Conservation (phyloP, 83 land plant species). For the Larix sibirica region DNA sequence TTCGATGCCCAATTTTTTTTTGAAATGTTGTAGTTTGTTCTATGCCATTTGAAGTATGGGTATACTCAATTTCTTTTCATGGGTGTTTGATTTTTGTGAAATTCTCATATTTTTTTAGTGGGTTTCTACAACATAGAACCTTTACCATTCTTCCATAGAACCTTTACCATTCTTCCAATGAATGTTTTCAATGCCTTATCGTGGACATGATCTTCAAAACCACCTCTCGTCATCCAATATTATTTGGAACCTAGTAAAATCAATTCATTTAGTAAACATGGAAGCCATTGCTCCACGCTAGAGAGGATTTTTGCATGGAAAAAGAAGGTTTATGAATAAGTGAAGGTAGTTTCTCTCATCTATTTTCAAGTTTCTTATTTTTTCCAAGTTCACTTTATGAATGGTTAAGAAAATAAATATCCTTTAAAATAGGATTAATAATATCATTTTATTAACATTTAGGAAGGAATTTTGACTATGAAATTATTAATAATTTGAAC, state of each 20-base stretch:
- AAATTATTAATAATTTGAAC: no score
- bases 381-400: no score
- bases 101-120: slow-evolving; percentile 2
- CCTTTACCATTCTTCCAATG: slow-evolving; percentile 14
- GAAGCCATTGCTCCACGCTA: slow-evolving; percentile 70
- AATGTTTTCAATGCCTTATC: slow-evolving; percentile 59
- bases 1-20: no score
- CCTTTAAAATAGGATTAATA: no score
- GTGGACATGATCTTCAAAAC: slow-evolving; percentile 68
- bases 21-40: neutral
- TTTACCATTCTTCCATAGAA: slow-evolving; percentile 75
- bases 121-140: slow-evolving; percentile 40
- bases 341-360: slow-evolving; percentile 54
- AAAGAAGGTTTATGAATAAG: slow-evolving; percentile 84
- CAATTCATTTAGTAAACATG: slow-evolving; percentile 32
- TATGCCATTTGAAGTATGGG: slow-evolving; percentile 1
- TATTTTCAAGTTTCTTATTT: neutral
- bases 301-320: slow-evolving; percentile 91
- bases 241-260: slow-evolving; percentile 37
- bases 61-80: neutral
- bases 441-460: no score
- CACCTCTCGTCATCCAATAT: slow-evolving; percentile 62
- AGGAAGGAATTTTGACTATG: no score
- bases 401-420: no score
- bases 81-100: neutral